Evolutionary conservation across 148 eudicot genomes (phyloP), one percentile per base, ranked within the genome.

Genomic region (Cornus controversa): DNA sequence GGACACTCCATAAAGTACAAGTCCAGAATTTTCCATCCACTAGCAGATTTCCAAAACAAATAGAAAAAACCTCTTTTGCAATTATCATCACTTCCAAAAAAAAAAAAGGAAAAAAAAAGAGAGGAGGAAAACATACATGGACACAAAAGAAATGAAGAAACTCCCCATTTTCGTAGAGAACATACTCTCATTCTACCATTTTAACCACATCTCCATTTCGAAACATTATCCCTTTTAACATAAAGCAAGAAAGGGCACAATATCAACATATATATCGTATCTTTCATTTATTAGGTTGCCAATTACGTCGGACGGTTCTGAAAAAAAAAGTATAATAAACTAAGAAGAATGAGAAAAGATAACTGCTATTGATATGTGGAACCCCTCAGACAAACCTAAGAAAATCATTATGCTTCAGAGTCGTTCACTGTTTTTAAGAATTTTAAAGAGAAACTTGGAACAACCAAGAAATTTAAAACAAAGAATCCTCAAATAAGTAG

Each of bases 351-450:
- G 60, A 69, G 70, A 37, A 36, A 34, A 36, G 25, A 2, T 25
- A 69, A 69, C 23, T 47, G 18, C 22, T 42, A 10, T 40, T 71
- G 37, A 26, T 71, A 16, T 27, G 24, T 15, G 0, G 65, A 34
- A 8, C 66, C 29, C 13, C 18, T 37, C 23, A 24, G 37, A 64
- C 34, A 54, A 4, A 40, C 8, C 75, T 8, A 54, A 15, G 23
- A 72, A 72, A 36, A 75, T 58, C 60, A 75, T 23, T 58, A 5
- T 37, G 77, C 54, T 65, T 64, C 69, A 25, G 37, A 23, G 27
- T 18, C 16, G 64, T 15, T 25, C 25, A 26, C 54, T 70, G 34
- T 45, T 70, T 16, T 60, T 15, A 13, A 50, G 57, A 45, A 1
- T 53, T 62, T 8, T 6, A 26, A 34, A 10, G 0, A 73, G 8